Base-by-base conservation (phyloP, 164 flowering plant species). In the Vitis rotundifolia region DNA sequence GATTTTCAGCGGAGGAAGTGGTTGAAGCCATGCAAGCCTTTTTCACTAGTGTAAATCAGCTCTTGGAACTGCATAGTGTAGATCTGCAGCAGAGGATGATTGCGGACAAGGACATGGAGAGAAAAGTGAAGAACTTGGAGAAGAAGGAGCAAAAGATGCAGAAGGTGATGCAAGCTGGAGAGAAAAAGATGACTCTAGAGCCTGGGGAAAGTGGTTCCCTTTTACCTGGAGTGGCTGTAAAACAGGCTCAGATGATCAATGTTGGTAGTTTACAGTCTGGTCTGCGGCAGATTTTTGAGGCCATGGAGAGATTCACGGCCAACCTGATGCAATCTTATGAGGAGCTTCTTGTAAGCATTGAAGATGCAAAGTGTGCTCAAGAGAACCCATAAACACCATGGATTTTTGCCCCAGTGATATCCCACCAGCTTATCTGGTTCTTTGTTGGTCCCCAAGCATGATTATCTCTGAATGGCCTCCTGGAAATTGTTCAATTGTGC, bases 1-100 rank as follows among this genome's bases (percentile, higher is more conserved):
- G 66, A 44, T 71, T 85, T 54, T 78, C 86, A 2, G 87, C 80
- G 60, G 76, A 68, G 49, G 87, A 81, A 63, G 92, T 88, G 13
- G 19, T 79, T 54, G 84, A 80, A 6, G 81, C 94, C 1, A 75
- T 89, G 74, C 67, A 69, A 13, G 72, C 61, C 16, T 74, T 89
- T 61, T 56, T 74, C n/a, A 4, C 16, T 14, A 59, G 69, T 26
- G 48, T 89, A 37, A 74, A 68, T 63, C 75, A 70, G 47, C 71
- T 80, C 10, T 63, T 75, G 75, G 79, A 82, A 51, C 66, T 61
- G 37, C 77, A 82, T 13, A 60, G 31, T 37, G 11, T 56, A 49
- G 83, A 73, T 10, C 47, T 73, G 70, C 86, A 81, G 28, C 80
- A 80, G 59, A 77, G 68, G 65, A 22, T 69, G 57, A 58, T 63